Base-by-base conservation (phyloP, 805 yeast species). In the Blastobotrys robertii region DNA sequence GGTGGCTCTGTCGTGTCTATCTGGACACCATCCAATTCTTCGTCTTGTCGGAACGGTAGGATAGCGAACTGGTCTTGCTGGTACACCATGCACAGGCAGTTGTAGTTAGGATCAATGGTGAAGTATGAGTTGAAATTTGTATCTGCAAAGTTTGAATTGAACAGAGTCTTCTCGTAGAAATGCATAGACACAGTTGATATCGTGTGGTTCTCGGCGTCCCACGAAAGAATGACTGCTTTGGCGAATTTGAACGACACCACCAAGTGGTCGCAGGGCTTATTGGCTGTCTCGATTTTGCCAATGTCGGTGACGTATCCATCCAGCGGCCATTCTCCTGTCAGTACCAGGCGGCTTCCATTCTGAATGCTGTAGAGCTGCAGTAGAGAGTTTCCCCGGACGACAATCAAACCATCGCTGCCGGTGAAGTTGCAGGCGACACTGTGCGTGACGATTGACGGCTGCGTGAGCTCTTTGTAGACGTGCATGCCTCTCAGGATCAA, bases 131-230 rank as follows among this genome's bases (percentile, higher is more conserved):
- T 58, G 36, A 64, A 53, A 6, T 50, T 55, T 6, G 55, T 53
- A 34, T 59, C 50, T 15, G 53, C 44, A 44, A 62, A 50, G 22
- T 58, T 51, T 7, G 58, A 41, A 48, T 65, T 48, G 52, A 53
- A 54, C 10, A 86, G 66, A 19, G 76, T 75, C 36, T 76, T 74
- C 53, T 90, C 97, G 60, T 88, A 92, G 58, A 74, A 86, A 63
- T 92, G 98, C 41, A 92, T 65, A 40, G 95, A 83, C 1, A 77
- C 71, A 0, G 96, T 84, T 19, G 72, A 67, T n/a, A 90, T 67
- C 1, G 72, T 53, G 49, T 76, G 68, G n/a, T 53, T 57, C 3
- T 55, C 60, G 3, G 62, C 59, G 53, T 86, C 81, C 84, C 94
- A 92, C 43, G 71, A 70, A 25, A 90, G 62, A 12, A 88, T 62